Conservation (phyloP, 2,329 filamentous ascomycete species). For the Sclerotinia spermophila region DNA sequence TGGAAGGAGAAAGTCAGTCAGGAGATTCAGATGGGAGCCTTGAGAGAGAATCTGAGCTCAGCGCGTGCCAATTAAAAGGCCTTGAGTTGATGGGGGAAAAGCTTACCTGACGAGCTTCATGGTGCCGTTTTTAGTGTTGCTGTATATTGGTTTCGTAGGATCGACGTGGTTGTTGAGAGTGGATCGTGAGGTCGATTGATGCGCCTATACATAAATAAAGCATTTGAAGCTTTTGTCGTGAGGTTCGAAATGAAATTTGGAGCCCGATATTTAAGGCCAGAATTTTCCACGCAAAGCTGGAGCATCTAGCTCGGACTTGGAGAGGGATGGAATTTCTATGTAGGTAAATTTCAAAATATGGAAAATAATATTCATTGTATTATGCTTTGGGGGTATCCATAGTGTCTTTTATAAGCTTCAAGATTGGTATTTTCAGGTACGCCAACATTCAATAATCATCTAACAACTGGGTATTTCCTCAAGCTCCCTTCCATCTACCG, state of each 20-base stretch:
- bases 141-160: constrained; percentile 2
- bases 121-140: constrained; percentile 41
- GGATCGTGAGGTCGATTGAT: constrained; percentile 3
- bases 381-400: constrained; percentile 12
- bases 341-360: neutral
- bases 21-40: constrained; percentile 40
- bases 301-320: neutral
- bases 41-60: constrained; percentile 43
- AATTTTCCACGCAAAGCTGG: neutral
- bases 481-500: neutral
- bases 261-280: neutral
- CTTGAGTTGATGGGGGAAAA: constrained; percentile 24
- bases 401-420: constrained; percentile 11
- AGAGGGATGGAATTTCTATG: neutral
- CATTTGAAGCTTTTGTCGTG: constrained; percentile 20
- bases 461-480: constrained; percentile 13
- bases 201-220: constrained; percentile 7
- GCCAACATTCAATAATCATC: constrained; percentile 18
- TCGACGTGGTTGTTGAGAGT: neutral
- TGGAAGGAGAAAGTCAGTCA: constrained; percentile 34
- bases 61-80: constrained; percentile 39
- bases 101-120: constrained; percentile 98
- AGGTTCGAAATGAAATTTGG: constrained; percentile 1
- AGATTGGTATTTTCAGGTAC: constrained; percentile 11
- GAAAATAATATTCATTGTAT: neutral